phyloP scores from a whole-genome alignment of 768 basidiomycete species.

The Leccinum aurantiacum region DNA sequence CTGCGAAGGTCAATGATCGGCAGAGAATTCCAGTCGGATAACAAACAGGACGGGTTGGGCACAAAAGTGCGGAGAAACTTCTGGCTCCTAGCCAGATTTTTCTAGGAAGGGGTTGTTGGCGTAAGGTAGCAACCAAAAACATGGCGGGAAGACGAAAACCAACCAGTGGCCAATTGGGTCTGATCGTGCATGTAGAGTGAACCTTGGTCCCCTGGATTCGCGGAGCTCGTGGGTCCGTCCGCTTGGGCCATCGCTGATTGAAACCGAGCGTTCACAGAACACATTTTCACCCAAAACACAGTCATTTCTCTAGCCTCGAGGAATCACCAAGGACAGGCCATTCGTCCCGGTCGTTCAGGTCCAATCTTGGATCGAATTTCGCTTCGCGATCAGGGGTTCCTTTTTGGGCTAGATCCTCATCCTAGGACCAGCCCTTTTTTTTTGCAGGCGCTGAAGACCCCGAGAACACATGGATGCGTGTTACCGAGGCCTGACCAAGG shows the following conservation, averaged over 20 bases:
- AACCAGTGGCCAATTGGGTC: conserved; percentile 30
- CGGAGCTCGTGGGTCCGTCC: conserved; percentile 33
- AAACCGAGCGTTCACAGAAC: conserved; percentile 35
- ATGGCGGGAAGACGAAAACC: conserved; percentile 33
- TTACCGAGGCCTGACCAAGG: conserved; percentile 27
- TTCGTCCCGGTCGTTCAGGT: conserved; percentile 22
- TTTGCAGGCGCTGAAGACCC: conserved; percentile 28
- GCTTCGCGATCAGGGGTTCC: conserved; percentile 48
- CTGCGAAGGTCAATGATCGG: conserved; percentile 30
- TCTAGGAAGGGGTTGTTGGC: conserved; percentile 29
- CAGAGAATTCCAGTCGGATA: conserved; percentile 23
- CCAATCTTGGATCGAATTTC: conserved; percentile 33
- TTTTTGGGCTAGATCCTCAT: conserved; percentile 45
- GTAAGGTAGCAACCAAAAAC: conserved; percentile 32
- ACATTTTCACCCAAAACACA: conserved; percentile 22
- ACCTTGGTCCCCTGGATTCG: conserved; percentile 32
- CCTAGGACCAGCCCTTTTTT: conserved; percentile 18
- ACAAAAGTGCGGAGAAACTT: conserved; percentile 19
- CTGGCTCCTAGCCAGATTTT: conserved; percentile 22
- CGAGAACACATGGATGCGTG: conserved; percentile 27
- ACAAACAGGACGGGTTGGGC: conserved; percentile 28
- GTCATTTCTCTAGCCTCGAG: conserved; percentile 20
- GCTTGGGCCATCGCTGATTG: conserved; percentile 28
- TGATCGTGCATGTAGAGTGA: conserved; percentile 32
- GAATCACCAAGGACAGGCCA: conserved; percentile 43